phyloP scores from a whole-genome alignment of 2,329 filamentous ascomycete species.

The Capronia americana region DNA sequence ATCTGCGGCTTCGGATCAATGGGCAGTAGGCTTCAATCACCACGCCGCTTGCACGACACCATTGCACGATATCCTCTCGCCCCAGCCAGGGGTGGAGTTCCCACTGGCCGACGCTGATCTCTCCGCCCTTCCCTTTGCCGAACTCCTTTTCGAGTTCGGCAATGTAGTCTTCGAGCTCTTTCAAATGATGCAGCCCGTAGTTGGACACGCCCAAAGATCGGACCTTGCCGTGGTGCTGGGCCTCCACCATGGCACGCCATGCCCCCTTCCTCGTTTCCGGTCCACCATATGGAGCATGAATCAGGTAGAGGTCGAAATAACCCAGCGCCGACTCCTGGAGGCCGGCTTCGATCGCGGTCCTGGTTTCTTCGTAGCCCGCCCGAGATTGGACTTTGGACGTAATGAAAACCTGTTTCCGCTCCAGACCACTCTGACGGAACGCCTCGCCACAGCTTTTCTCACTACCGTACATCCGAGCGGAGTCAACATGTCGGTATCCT shows the following conservation, averaged over 20 bases:
- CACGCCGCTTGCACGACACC: constrained; percentile 60
- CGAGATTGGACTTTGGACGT: constrained; percentile 72
- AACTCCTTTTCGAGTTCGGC: constrained; percentile 47
- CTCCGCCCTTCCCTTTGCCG: constrained; percentile 1
- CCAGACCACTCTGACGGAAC: constrained; percentile 61
- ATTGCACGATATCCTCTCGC: constrained; percentile 65
- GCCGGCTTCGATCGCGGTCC: constrained; percentile 61
- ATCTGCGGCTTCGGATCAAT: constrained; percentile 69
- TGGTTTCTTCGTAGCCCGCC: constrained; percentile 60
- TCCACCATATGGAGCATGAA: constrained; percentile 68
- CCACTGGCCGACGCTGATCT: constrained; percentile 41
- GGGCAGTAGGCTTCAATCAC: constrained; percentile 61
- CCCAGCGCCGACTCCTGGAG: constrained; percentile 55
- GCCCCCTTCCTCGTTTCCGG: constrained; percentile 63
- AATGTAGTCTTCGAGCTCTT: constrained; percentile 67
- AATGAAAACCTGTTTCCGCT: constrained; percentile 67
- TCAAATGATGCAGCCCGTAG: constrained; percentile 70
- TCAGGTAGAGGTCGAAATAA: constrained; percentile 74
- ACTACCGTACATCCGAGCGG: constrained; percentile 73
- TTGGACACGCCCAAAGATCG: constrained; percentile 76
- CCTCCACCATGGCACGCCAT: constrained; percentile 70
- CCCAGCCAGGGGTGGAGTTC: constrained; percentile 76
- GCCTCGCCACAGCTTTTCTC: constrained; percentile 71
- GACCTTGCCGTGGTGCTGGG: constrained; percentile 65
- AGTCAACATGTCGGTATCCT: constrained; percentile 64